A percentile compares a stretch with the other conserved stretches of the same genome.
phyloP scores from a whole-genome alignment of 495 filamentous ascomycete species.

The Cenococcum geophilum region DNA sequence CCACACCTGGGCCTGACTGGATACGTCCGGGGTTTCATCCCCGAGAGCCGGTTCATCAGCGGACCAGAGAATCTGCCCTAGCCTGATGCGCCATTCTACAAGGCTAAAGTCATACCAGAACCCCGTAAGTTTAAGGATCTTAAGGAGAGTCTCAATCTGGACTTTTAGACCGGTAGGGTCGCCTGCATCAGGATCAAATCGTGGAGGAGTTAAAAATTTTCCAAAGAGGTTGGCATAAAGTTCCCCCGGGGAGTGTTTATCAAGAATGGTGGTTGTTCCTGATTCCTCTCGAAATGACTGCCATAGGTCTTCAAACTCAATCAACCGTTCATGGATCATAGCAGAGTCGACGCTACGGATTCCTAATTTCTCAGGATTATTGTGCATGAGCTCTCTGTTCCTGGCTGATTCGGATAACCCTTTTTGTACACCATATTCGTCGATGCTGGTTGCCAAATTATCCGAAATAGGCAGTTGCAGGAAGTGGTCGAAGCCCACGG shows the following conservation, averaged over 20 bases:
- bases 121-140: constrained; percentile 43
- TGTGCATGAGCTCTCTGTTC: constrained; percentile 33
- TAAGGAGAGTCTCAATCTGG: constrained; percentile 48
- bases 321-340: constrained; percentile 43
- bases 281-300: constrained; percentile 37
- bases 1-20: constrained; percentile 27
- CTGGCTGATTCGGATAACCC: constrained; percentile 19
- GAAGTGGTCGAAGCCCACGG: constrained; percentile 67
- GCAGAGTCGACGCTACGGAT: constrained; percentile 44
- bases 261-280: constrained; percentile 40
- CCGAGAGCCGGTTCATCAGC: constrained; percentile 47
- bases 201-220: constrained; percentile 43
- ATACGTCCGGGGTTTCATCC: constrained; percentile 40
- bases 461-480: constrained; percentile 64
- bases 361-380: constrained; percentile 38
- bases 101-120: constrained; percentile 74
- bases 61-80: constrained; percentile 74
- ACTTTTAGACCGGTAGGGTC: constrained; percentile 43
- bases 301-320: constrained; percentile 41
- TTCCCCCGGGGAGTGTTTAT: constrained; percentile 42
- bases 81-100: constrained; percentile 70
- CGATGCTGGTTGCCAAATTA: constrained; percentile 41
- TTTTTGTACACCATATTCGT: constrained; percentile 28
- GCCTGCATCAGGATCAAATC: constrained; percentile 33
- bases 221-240: constrained; percentile 45